These are phyloP conservation scores for Diplocarpon rosae DNA, from an alignment of 2,329 filamentous ascomycete species.

Conservation along the genomic window DNA sequence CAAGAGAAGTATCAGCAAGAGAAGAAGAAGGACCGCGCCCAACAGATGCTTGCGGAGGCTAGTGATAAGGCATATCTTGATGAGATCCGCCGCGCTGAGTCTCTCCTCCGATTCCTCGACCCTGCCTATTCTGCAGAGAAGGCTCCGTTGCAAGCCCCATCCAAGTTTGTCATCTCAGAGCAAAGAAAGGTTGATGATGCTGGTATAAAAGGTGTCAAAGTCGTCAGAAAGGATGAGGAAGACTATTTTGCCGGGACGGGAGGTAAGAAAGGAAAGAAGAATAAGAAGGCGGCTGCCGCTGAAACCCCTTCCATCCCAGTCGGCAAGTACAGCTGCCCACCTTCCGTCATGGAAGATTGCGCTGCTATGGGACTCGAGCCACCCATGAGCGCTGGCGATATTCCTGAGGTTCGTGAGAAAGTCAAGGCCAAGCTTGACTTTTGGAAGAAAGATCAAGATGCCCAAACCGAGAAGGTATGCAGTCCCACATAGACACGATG, in stretches of 20 bases:
- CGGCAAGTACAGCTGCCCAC: conserved; percentile 71
- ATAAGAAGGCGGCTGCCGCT: conserved; percentile 53
- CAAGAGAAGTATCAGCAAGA: conserved; percentile 61
- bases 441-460: conserved; percentile 85
- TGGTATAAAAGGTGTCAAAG: conserved; percentile 73
- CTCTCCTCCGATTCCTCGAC: conserved; percentile 84
- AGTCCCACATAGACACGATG: background rate
- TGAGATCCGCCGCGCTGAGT: conserved; percentile 82
- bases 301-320: conserved; percentile 37
- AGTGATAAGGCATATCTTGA: conserved; percentile 82
- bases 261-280: conserved; percentile 81
- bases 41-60: conserved; percentile 68
- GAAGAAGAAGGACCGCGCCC: conserved; percentile 64
- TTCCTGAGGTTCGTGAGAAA: conserved; percentile 73
- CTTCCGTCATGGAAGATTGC: conserved; percentile 86
- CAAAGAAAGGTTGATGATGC: conserved; percentile 75
- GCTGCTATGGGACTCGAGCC: conserved; percentile 75
- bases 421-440: conserved; percentile 81
- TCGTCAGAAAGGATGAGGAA: conserved; percentile 83
- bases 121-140: conserved; percentile 54
- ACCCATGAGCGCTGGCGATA: conserved; percentile 74
- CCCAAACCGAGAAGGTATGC: conserved; percentile 82
- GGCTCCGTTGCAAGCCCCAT: conserved; percentile 54
- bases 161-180: conserved; percentile 67
- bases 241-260: conserved; percentile 67